These are phyloP conservation scores for Fusarium redolens DNA, from an alignment of 2,329 filamentous ascomycete species.

Conservation along the genomic window DNA sequence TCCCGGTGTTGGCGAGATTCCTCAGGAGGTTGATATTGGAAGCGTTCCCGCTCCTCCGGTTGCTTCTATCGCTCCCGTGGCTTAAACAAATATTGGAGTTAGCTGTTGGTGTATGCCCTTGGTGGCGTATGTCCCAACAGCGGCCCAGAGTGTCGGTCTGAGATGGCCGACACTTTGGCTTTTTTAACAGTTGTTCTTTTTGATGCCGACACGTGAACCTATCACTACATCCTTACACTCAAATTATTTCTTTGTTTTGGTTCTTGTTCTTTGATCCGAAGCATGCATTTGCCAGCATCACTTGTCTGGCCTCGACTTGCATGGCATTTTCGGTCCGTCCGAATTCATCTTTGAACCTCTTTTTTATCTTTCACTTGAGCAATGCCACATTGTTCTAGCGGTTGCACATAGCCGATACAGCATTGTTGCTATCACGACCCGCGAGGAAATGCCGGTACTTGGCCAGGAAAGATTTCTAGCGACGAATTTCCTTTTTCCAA, in stretches of 20 bases:
- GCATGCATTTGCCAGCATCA: slow-evolving; percentile 45
- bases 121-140: slow-evolving; percentile 19
- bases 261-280: slow-evolving; percentile 48
- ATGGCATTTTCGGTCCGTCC: slow-evolving; percentile 47
- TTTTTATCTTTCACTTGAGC: slow-evolving; percentile 36
- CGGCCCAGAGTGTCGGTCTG: slow-evolving; percentile 11
- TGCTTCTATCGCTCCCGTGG: slow-evolving; percentile 57
- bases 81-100: slow-evolving; percentile 44
- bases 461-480: slow-evolving; percentile 41
- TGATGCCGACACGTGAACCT: slow-evolving; percentile 48
- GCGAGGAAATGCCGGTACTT: slow-evolving; percentile 8
- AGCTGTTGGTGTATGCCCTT: slow-evolving; percentile 19
- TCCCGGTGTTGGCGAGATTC: slow-evolving; percentile 59
- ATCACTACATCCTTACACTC: slow-evolving; percentile 38
- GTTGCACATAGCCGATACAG: neutral
- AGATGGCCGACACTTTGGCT: slow-evolving; percentile 34
- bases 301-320: slow-evolving; percentile 44
- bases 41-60: slow-evolving; percentile 58
- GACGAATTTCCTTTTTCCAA: slow-evolving; percentile 44
- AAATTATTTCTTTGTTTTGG: slow-evolving; percentile 47
- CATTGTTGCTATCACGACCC: neutral
- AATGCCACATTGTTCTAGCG: slow-evolving; percentile 15
- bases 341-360: slow-evolving; percentile 44
- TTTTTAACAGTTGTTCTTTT: slow-evolving; percentile 40
- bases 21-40: slow-evolving; percentile 56